These are phyloP conservation scores for Spinacia oleracea DNA, from an alignment of 179 eudicot species.

Conservation along the genomic window DNA sequence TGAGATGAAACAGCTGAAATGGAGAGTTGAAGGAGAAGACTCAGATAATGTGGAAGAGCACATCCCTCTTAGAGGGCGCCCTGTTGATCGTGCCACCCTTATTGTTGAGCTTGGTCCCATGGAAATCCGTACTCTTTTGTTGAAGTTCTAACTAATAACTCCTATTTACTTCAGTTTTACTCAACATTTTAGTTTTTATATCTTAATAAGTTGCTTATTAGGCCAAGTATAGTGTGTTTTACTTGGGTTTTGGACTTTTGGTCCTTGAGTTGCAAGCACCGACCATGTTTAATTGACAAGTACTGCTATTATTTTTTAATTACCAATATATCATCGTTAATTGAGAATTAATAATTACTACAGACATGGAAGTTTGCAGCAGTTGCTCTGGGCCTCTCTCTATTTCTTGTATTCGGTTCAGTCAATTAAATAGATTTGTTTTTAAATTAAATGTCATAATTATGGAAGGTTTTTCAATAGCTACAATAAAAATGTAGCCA, in stretches of 20 bases:
- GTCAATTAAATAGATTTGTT: too few relatives aligned
- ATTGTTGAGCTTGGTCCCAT: conserved; percentile 85
- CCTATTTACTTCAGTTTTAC: too few relatives aligned
- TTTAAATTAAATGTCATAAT: too few relatives aligned
- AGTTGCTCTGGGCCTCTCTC: conserved; percentile 7
- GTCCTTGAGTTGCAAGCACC: conserved; percentile 5
- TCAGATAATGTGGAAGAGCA: conserved; percentile 15
- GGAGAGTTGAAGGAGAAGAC: conserved; percentile 65
- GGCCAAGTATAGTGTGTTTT: not conserved
- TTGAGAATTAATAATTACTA: not conserved
- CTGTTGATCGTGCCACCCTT: conserved; percentile 49
- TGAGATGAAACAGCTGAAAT: conserved; percentile 55
- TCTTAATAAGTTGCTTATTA: too few relatives aligned
- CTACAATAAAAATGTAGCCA: too few relatives aligned
- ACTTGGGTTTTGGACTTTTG: not conserved
- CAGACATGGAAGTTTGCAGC: not conserved
- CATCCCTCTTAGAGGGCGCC: conserved; percentile 54
- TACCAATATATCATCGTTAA: too few relatives aligned
- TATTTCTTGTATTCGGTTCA: not conserved
- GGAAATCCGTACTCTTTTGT: conserved; percentile 84
- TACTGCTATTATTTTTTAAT: not conserved
- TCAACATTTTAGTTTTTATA: too few relatives aligned
- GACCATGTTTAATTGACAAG: not conserved
- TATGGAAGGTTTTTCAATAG: too few relatives aligned
- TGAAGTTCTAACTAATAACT: conserved; percentile 37